Percentiles rank a stretch among this genome's conserved stretches.
Evolutionary conservation across 2,329 filamentous ascomycete species (phyloP).

Genomic region (Colletotrichum sp.): DNA sequence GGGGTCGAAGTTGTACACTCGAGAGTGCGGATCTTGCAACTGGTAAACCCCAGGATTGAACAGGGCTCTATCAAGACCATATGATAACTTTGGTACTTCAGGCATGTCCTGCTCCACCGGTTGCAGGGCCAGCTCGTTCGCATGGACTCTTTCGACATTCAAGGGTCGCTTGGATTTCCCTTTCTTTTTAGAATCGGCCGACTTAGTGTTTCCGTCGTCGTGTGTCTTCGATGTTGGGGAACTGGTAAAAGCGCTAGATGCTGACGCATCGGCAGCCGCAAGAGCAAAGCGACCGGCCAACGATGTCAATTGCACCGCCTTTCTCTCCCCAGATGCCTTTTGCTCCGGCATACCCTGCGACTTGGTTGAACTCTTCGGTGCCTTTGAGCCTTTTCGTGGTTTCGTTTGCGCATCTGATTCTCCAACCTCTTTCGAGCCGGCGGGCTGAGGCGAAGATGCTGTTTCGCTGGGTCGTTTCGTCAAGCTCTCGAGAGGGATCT

Average conservation of each 20-base stretch:
- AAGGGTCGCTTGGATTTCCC: not conserved
- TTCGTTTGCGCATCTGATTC: not conserved
- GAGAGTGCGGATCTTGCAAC: constrained; percentile 84
- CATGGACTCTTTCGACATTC: not conserved
- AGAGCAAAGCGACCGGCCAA: not conserved
- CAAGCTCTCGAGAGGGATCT: constrained; percentile 19
- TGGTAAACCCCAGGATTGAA: constrained; percentile 96
- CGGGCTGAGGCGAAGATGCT: not conserved
- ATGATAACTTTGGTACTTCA: constrained; percentile 65
- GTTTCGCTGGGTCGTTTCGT: constrained; percentile 6
- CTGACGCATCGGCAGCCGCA: not conserved
- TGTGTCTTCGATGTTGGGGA: not conserved
- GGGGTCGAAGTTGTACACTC: constrained; percentile 96
- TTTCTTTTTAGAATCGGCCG: not conserved
- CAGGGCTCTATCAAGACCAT: constrained; percentile 85
- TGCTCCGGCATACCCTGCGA: not conserved
- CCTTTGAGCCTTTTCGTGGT: not conserved
- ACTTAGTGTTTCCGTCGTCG: not conserved
- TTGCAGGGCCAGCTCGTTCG: constrained; percentile 26
- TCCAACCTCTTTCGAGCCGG: not conserved
- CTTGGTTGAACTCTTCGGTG: not conserved
- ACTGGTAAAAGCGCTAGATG: not conserved
- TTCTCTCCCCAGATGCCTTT: not conserved
- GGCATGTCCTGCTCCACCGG: constrained; percentile 38
- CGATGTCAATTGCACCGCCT: not conserved